A percentile compares a stretch with the other conserved stretches of the same genome.
phyloP scores from a whole-genome alignment of 106 monocot species.

The Triglochin maritima region DNA sequence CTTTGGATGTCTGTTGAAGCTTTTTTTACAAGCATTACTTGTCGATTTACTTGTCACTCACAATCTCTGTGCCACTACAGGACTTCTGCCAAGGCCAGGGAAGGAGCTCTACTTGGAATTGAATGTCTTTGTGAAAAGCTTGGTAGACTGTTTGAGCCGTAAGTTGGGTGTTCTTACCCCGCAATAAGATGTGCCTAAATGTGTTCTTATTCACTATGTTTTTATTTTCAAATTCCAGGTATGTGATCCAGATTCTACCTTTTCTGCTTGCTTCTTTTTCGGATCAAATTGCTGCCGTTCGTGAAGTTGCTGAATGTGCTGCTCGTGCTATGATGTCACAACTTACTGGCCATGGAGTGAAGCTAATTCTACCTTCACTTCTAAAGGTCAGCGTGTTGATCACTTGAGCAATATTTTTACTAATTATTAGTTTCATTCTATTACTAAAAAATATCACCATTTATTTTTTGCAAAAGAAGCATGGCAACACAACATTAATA shows the following conservation, averaged over 20 bases:
- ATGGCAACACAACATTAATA: too few species aligned
- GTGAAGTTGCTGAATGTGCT: conserved; percentile 96
- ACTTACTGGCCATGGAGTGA: conserved; percentile 87
- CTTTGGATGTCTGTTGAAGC: too few species aligned
- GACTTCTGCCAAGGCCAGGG: conserved; percentile 83
- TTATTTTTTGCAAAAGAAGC: background rate
- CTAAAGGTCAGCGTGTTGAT: conserved; percentile 40
- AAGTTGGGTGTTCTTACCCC: conserved; percentile 22
- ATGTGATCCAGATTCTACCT: conserved; percentile 88
- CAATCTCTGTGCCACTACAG: conserved; percentile 18
- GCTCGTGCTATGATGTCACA: conserved; percentile 99
- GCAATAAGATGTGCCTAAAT: too few species aligned
- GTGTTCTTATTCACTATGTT: too few species aligned
- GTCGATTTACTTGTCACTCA: too few species aligned
- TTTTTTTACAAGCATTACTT: too few species aligned
- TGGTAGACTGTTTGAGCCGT: conserved; percentile 96
- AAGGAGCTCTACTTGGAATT: conserved; percentile 93
- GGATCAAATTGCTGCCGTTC: conserved; percentile 88
- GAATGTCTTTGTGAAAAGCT: conserved; percentile 98
- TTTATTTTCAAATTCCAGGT: conserved; percentile 31
- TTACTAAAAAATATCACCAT: background rate
- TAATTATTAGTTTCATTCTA: background rate
- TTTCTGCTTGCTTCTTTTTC: conserved; percentile 94
- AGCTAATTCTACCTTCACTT: conserved; percentile 96
- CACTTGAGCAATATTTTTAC: background rate